Evolutionary conservation across 345 rosid genomes (phyloP).

Genomic region (Euphorbia lathyris): DNA sequence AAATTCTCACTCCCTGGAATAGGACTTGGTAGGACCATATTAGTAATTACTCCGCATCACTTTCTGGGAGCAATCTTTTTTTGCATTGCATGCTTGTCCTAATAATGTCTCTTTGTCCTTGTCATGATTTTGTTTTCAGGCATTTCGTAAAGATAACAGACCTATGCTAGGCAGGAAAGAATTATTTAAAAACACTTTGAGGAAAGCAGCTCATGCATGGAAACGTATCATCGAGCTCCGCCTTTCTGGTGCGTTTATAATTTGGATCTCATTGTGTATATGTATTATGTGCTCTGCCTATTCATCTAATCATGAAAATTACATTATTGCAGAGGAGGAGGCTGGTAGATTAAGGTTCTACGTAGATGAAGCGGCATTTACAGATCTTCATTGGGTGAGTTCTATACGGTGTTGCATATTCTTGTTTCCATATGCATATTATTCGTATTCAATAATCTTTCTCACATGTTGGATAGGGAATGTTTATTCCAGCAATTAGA

Average conservation of each 20-base stretch:
- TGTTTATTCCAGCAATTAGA: constrained; percentile 92
- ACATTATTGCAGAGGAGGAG: constrained; percentile 76
- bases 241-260: constrained; percentile 52
- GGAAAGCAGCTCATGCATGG: constrained; percentile 86
- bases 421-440: background rate
- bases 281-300: background rate
- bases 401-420: background rate
- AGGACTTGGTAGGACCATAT: background rate
- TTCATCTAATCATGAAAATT: background rate
- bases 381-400: constrained; percentile 95
- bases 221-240: constrained; percentile 81
- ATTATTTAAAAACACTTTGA: constrained; percentile 81
- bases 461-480: constrained; percentile 51
- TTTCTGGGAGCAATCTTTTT: background rate
- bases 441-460: constrained; percentile 4
- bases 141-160: constrained; percentile 73
- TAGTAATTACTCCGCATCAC: background rate
- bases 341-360: constrained; percentile 56
- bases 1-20: background rate
- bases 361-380: constrained; percentile 79
- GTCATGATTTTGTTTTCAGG: constrained; percentile 35
- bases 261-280: background rate
- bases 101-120: background rate
- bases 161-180: constrained; percentile 72
- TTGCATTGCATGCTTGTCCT: background rate